Conservation (phyloP, 805 yeast species). For the Saccharomycopsis malanga region DNA sequence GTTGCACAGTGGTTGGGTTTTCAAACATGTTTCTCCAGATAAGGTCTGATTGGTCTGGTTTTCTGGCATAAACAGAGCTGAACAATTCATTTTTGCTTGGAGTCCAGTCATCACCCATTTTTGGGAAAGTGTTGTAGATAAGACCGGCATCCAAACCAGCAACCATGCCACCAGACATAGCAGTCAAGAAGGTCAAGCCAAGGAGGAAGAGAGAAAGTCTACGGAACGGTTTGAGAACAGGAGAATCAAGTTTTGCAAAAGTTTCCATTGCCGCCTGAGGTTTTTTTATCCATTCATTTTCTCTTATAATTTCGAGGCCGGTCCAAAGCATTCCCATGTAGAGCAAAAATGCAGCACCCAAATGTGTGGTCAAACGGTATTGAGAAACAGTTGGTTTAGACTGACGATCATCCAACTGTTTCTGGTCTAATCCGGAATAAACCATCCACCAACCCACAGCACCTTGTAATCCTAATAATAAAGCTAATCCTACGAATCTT, state of each 20-base stretch:
- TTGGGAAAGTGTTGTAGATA: conserved; percentile 93
- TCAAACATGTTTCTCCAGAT: conserved; percentile 92
- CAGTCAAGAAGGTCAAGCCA: conserved; percentile 73
- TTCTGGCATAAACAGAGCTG: conserved; percentile 64
- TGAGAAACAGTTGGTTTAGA: conserved; percentile 98
- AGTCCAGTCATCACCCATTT: conserved; percentile 66
- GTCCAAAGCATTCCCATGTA: conserved; percentile 89
- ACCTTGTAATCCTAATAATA: conserved; percentile 85
- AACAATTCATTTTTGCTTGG: conserved; percentile 77
- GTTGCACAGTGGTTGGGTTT: conserved; percentile 93
- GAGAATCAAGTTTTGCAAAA: conserved; percentile 54
- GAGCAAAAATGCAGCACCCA: conserved; percentile 85
- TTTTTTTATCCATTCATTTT: conserved; percentile 57
- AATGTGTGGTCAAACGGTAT: conserved; percentile 86
- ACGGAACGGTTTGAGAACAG: conserved; percentile 53
- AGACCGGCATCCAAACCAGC: conserved; percentile 98
- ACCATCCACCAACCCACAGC: conserved; percentile 99
- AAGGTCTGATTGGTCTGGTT: conserved; percentile 60
- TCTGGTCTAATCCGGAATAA: conserved; percentile 82
- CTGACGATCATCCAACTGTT: conserved; percentile 66
- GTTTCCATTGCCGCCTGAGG: conserved; percentile 51
- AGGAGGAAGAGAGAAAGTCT: conserved; percentile 48
- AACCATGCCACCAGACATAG: conserved; percentile 96
- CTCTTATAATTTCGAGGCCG: conserved; percentile 76
- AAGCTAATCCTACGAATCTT: conserved; percentile 65